Evolutionary conservation across 176 grass and related monocot genomes (phyloP).

Genomic region (Oryza coarctata): DNA sequence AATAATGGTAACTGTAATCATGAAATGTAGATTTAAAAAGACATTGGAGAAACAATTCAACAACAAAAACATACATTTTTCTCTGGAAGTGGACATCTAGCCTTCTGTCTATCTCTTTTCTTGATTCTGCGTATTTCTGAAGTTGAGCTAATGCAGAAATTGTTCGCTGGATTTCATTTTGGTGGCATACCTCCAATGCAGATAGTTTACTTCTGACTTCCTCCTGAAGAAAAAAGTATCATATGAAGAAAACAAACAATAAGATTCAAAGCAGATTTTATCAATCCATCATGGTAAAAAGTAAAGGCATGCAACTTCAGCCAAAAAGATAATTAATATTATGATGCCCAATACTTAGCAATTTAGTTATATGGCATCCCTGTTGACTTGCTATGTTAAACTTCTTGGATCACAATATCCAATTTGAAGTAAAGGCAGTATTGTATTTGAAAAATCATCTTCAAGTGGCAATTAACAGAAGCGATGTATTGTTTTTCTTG

Average conservation of each 20-base stretch:
- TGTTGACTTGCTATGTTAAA: conserved; percentile 12
- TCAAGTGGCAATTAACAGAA: conserved; percentile 7
- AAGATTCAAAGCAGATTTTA: not conserved
- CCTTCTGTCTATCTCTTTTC: conserved; percentile 74
- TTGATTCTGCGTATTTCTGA: conserved; percentile 68
- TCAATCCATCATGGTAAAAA: not conserved
- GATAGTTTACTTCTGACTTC: conserved; percentile 62
- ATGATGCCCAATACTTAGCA: not conserved
- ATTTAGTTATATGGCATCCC: not conserved
- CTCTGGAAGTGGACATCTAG: conserved; percentile 77
- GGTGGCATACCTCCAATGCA: conserved; percentile 50
- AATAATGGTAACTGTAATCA: not conserved
- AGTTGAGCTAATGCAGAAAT: conserved; percentile 53
- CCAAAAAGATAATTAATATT: not conserved
- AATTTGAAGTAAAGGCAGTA: not conserved
- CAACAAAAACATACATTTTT: conserved; percentile 70
- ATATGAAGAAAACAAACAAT: conserved; percentile 15
- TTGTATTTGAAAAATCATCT: not conserved
- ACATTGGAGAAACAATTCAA: not conserved
- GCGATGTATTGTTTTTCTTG: not conserved
- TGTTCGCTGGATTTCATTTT: conserved; percentile 71
- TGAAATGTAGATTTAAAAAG: conserved; percentile 10
- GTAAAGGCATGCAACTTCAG: conserved; percentile 6
- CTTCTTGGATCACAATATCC: not conserved
- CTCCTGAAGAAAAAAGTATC: conserved; percentile 53